These are phyloP conservation scores for Microsporum audouinii DNA, from an alignment of 2,329 filamentous ascomycete species.

Conservation along the genomic window DNA sequence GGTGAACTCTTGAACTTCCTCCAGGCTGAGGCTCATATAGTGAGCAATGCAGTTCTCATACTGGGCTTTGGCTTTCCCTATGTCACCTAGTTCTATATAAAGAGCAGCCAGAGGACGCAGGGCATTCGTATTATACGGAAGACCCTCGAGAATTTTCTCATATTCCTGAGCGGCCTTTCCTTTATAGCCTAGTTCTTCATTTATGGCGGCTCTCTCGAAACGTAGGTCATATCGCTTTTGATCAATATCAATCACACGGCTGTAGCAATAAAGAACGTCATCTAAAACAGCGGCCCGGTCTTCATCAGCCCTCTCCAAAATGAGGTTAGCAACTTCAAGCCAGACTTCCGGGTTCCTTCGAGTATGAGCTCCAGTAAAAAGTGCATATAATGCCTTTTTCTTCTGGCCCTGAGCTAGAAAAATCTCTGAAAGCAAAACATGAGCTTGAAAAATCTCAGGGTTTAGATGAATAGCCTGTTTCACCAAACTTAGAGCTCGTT, in stretches of 20 bases:
- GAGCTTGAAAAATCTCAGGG: conserved; percentile 51
- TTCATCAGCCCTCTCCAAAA: conserved; percentile 39
- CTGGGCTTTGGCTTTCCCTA: conserved; percentile 37
- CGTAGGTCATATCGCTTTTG: conserved; percentile 42
- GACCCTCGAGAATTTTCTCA: conserved; percentile 42
- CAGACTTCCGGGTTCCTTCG: conserved; percentile 46
- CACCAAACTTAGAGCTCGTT: conserved; percentile 33
- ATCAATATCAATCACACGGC: conserved; percentile 44
- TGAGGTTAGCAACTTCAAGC: conserved; percentile 46
- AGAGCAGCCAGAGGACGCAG: conserved; percentile 47
- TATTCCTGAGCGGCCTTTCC: conserved; percentile 41
- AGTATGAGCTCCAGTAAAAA: conserved; percentile 49
- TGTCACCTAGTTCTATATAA: conserved; percentile 42
- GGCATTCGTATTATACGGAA: conserved; percentile 44
- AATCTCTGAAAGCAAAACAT: conserved; percentile 50
- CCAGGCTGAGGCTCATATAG: conserved; percentile 35
- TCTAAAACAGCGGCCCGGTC: conserved; percentile 33
- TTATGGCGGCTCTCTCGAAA: conserved; percentile 45
- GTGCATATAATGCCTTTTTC: conserved; percentile 44
- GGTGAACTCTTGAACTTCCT: conserved; percentile 38
- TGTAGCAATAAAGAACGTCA: conserved; percentile 44
- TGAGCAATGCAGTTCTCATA: conserved; percentile 45
- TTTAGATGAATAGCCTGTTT: conserved; percentile 45
- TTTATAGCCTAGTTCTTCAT: conserved; percentile 40
- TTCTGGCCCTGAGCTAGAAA: conserved; percentile 45